Base-by-base conservation (phyloP, 345 rosid genomes). In the Dipteronia sinensis region DNA sequence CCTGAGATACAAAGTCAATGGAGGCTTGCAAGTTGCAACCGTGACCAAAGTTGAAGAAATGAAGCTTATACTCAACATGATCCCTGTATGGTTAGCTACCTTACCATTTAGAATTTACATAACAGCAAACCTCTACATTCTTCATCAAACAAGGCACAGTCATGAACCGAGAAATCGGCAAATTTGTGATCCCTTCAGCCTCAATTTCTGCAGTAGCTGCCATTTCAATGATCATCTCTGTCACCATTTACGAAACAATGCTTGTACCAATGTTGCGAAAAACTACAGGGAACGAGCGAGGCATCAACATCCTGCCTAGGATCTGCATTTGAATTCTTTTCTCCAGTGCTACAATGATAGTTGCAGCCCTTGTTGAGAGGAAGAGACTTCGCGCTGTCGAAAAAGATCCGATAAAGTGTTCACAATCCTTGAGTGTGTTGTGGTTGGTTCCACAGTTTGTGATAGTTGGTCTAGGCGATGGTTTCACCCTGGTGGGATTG, bases 401-500 rank as follows among this genome's bases (percentile, higher is more conserved):
- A 72, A 71, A 83, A 46, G 59, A 87, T 56, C 89, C 87, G 0
- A 25, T 46, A 0, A 71, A 78, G 17, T 90, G 90, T n/a, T 91
- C 92, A 0, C 74, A 73, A 4, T 75, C 96, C 8, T 88, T 93
- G 93, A 89, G 91, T 79, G 93, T 88, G 9, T 75, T 92, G 79
- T 95, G 98, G 99, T 76, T 93, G 63, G 92, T 90, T 77, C 98
- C 99, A 0, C 99, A 93, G 78, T 86, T 88, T 77, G 46, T 92
- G 67, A 85, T 92, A 71, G 65, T 92, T 2, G 99, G 99, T 12
- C 34, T 91, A 1, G 97, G 93, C 8, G 98, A 95, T 44, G 89
- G 90, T 1, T 92, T 95, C 72, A 77, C 98, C 22, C 85, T 92
- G 3, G 96, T 93, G 16, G 99, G 98, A 23, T 83, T 95, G 44